Evolutionary conservation across 208 protist genomes (phyloP).

Genomic region (Leishmania braziliensis): DNA sequence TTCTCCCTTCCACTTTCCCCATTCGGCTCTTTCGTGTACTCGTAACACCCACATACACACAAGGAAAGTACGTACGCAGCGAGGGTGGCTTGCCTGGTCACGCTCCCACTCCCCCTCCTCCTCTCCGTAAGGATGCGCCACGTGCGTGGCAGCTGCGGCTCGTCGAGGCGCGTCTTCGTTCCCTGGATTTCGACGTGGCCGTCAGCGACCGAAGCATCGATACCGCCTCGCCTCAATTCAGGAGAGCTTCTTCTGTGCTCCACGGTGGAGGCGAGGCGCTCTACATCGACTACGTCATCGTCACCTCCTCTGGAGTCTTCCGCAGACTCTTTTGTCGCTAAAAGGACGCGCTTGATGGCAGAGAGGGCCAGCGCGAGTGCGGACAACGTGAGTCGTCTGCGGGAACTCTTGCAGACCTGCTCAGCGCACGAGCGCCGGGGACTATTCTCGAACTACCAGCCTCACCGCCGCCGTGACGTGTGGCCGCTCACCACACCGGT

Average conservation of each 20-base stretch:
- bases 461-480: background rate
- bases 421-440: background rate
- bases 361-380: constrained; percentile 1
- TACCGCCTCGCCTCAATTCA: background rate
- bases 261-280: background rate
- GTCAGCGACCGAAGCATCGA: background rate
- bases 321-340: background rate
- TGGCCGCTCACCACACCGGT: constrained; percentile 8
- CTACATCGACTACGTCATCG: background rate
- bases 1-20: background rate
- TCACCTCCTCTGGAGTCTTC: background rate
- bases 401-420: constrained; percentile 11
- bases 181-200: background rate
- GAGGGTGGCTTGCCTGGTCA: background rate
- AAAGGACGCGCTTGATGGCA: background rate
- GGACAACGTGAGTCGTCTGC: constrained; percentile 12
- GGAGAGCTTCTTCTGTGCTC: background rate
- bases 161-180: background rate
- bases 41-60: background rate
- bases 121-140: background rate
- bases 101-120: background rate
- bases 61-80: background rate
- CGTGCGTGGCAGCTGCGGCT: background rate
- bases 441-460: background rate
- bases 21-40: background rate